Conservation (phyloP, 495 filamentous ascomycete genomes). For the Neurospora hispaniola region DNA sequence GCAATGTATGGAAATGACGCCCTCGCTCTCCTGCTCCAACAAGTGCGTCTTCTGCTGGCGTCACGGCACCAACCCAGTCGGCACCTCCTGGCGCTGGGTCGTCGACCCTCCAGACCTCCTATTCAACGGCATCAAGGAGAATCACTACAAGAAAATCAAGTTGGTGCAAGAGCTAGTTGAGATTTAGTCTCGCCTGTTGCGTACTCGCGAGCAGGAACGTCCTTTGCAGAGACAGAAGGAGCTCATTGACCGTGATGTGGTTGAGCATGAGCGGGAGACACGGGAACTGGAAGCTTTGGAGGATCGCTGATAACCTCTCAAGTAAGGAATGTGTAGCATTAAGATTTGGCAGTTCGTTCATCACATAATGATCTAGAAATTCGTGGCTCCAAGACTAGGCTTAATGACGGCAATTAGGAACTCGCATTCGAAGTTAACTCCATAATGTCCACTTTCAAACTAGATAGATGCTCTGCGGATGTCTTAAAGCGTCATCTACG, state of each 20-base stretch:
- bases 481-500: constrained; percentile 8
- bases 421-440: not conserved
- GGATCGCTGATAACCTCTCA: no score
- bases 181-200: not conserved
- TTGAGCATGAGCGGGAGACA: not conserved
- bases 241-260: not conserved
- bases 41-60: constrained; percentile 99
- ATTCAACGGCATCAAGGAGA: constrained; percentile 78
- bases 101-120: constrained; percentile 84
- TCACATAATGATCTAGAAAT: not conserved
- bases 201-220: not conserved
- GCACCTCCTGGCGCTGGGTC: constrained; percentile 92
- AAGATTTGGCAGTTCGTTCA: not conserved
- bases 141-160: constrained; percentile 83
- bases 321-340: not conserved
- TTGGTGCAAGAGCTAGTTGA: not conserved
- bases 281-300: not conserved
- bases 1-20: constrained; percentile 77
- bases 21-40: constrained; percentile 89
- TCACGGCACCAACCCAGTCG: constrained; percentile 93
- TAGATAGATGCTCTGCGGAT: constrained; percentile 4
- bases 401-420: not conserved
- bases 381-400: not conserved
- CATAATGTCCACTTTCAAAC: not conserved
- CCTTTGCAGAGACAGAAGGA: not conserved